phyloP scores from a whole-genome alignment of 148 eudicot species.

The Tetragonia tetragonoides region DNA sequence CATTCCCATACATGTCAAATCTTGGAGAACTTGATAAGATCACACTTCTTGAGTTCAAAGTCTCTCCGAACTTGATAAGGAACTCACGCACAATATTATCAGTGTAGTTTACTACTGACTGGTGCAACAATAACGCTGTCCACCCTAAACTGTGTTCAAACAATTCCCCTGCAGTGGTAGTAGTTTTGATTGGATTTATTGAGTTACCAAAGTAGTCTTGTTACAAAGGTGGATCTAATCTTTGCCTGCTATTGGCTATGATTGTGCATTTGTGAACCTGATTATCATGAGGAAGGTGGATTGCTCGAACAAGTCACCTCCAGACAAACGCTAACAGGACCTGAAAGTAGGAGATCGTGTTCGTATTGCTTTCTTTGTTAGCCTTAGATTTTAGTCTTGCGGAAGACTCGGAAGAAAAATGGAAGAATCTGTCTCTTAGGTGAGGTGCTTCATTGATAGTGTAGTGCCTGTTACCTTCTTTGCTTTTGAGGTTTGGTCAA shows the following conservation, averaged over 20 bases:
- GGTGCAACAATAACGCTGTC: constrained; percentile 37
- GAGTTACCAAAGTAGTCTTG: constrained; percentile 61
- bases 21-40: constrained; percentile 64
- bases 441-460: constrained; percentile 12
- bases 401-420: constrained; percentile 52
- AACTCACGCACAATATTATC: constrained; percentile 16
- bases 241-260: constrained; percentile 24
- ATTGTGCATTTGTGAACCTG: constrained; percentile 23
- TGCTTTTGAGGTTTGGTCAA: background rate
- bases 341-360: constrained; percentile 35
- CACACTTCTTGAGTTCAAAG: constrained; percentile 32
- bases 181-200: constrained; percentile 27
- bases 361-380: background rate
- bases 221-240: constrained; percentile 35
- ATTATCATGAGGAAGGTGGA: background rate
- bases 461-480: background rate
- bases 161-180: constrained; percentile 33
- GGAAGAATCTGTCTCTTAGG: constrained; percentile 52
- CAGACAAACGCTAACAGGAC: constrained; percentile 37
- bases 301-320: constrained; percentile 31
- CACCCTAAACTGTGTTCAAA: constrained; percentile 43
- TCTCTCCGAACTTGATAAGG: background rate
- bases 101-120: constrained; percentile 47
- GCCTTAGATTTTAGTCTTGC: constrained; percentile 32
- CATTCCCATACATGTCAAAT: constrained; percentile 72